phyloP scores from a whole-genome alignment of 306 rosid genomes.

The Fragaria iinumae region DNA sequence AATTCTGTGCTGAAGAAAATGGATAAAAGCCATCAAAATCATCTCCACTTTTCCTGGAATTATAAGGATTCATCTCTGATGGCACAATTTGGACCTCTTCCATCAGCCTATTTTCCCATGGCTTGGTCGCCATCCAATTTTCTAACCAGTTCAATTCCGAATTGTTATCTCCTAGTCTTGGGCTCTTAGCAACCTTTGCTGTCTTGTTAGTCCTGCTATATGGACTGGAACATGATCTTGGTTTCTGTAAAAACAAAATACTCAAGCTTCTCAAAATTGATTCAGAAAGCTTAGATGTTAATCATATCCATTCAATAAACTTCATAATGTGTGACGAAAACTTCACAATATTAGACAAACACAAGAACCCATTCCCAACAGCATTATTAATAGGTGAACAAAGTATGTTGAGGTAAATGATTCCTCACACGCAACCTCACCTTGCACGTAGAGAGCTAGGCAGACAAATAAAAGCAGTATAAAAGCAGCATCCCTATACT shows the following conservation, averaged over 20 bases:
- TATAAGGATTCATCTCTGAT: constrained; percentile 35
- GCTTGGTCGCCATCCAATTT: constrained; percentile 70
- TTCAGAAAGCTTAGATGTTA: background rate
- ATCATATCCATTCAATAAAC: background rate
- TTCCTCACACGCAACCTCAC: background rate
- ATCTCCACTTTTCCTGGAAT: constrained; percentile 44
- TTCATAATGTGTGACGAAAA: background rate
- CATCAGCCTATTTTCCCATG: constrained; percentile 65
- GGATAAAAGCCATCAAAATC: constrained; percentile 27
- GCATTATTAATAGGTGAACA: background rate
- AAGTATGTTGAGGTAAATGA: background rate
- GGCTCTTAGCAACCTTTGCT: constrained; percentile 38
- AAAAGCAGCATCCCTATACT: background rate
- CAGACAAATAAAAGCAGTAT: background rate
- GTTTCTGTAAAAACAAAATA: constrained; percentile 41
- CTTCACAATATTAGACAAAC: too few species aligned
- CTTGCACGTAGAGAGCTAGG: background rate
- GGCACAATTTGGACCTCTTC: constrained; percentile 44
- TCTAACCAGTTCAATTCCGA: constrained; percentile 62
- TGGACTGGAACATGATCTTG: constrained; percentile 56
- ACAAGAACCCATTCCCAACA: background rate
- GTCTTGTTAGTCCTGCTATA: constrained; percentile 40
- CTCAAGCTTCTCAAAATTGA: background rate
- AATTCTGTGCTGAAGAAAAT: constrained; percentile 35
- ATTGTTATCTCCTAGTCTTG: constrained; percentile 35